Conservation (phyloP, 371 early-diverging fungal species). For the Rhizopus arrhizus region DNA sequence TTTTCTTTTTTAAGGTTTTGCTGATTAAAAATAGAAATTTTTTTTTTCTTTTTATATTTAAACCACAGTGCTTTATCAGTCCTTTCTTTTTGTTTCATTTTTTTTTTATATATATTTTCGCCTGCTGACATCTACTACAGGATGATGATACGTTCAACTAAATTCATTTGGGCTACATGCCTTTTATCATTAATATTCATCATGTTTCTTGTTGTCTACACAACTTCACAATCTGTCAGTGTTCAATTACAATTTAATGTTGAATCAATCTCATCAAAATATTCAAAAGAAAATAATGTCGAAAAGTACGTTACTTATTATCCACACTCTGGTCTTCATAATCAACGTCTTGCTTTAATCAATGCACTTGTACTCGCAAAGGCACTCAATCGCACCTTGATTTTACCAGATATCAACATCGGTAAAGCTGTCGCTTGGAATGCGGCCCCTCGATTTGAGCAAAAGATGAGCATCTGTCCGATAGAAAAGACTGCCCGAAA, state of each 20-base stretch:
- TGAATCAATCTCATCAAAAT: neutral
- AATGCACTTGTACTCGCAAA: conserved; percentile 61
- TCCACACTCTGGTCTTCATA: conserved; percentile 66
- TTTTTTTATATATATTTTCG: conserved; percentile 9
- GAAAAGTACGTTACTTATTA: conserved; percentile 56
- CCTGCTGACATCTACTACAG: neutral
- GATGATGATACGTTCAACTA: conserved; percentile 24
- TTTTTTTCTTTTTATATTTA: neutral
- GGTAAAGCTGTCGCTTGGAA: conserved; percentile 43
- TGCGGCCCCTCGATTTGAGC: conserved; percentile 10
- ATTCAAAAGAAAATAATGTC: neutral
- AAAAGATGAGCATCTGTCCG: conserved; percentile 7
- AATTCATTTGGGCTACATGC: conserved; percentile 26
- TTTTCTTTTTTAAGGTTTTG: neutral
- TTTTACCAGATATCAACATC: conserved; percentile 52
- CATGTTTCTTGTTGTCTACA: conserved; percentile 21
- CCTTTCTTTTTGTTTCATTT: conserved; percentile 7
- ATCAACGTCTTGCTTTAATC: conserved; percentile 58
- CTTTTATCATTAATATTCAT: conserved; percentile 17
- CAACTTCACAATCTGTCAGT: conserved; percentile 23
- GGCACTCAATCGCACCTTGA: conserved; percentile 57
- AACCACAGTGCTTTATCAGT: no score
- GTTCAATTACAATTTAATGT: conserved; percentile 23
- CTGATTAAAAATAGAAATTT: neutral
- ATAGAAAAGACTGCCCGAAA: conserved; percentile 8